Evolutionary conservation across 805 yeast genomes (phyloP), one percentile per base, ranked within the genome.

Genomic region (Saccharomycopsis amapae): DNA sequence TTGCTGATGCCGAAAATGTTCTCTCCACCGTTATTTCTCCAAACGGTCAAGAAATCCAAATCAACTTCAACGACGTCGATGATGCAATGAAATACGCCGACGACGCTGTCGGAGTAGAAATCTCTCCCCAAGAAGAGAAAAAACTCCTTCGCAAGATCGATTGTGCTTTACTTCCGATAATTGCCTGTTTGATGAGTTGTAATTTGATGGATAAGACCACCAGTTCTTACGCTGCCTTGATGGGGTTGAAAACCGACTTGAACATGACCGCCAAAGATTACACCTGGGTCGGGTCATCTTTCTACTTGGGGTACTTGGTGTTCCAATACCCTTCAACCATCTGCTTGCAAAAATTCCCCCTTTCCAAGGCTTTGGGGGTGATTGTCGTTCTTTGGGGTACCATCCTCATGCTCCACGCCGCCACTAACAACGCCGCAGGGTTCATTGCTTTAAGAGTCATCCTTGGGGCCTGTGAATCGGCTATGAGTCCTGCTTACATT

Each of bases 331-430:
- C 79, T 3, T 68, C 73, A 2, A 59, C 68, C 6, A 56, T 63
- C 40, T 40, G 71, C 1, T 56, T 79, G 19, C 88, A 82, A 59
- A 67, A 65, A 44, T 72, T 78, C 43, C 82, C 81, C 2, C 67
- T 81, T 51, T 70, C 78, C 4, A 76, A 75, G 52, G 61, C 76
- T 3, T 66, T 73, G 3, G 64, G 75, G 6, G 50, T 60, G 1
- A 70, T 72, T 48, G 71, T 81, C 32, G 55, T 78, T 15, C 35
- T 74, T 0, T 82, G 89, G 88, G 87, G 87, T 19, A 55, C 58
- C 28, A 58, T 78, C 13, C 60, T 78, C 28, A 65, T 74, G 31
- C 62, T 75, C 13, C 77, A 73, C 50, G 70, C 83, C 1, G 57
- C 66, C 34, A 59, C 69, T 3, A 64, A 62, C 69, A 62, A 58